A percentile compares a stretch with the other conserved stretches of the same genome.
These are phyloP conservation scores for Cryphonectria nitschkei DNA, from an alignment of 2,329 filamentous ascomycete genomes.

Conservation along the genomic window DNA sequence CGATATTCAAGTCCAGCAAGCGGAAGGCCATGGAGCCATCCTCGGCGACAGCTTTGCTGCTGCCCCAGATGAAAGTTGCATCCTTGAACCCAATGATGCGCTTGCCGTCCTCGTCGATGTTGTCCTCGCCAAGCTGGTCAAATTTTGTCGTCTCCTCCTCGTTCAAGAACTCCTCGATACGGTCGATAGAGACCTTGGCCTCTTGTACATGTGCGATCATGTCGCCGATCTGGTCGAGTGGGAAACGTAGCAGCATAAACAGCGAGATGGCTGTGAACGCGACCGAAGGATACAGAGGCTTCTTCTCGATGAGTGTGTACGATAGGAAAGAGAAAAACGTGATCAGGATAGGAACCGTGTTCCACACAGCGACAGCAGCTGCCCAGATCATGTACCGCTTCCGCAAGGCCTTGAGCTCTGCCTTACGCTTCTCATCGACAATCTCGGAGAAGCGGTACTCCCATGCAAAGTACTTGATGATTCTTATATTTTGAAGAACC, in stretches of 20 bases:
- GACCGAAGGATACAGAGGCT: constrained; percentile 85
- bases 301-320: constrained; percentile 88
- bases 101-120: constrained; percentile 69
- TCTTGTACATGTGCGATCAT: constrained; percentile 99
- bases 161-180: constrained; percentile 89
- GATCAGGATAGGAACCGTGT: constrained; percentile 91
- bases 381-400: constrained; percentile 91
- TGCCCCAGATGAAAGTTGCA: constrained; percentile 88
- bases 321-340: constrained; percentile 95
- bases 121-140: constrained; percentile 73
- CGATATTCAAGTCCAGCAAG: constrained; percentile 79
- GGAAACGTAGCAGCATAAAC: constrained; percentile 90
- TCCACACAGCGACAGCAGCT: constrained; percentile 91
- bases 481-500: constrained; percentile 93
- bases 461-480: constrained; percentile 99
- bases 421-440: constrained; percentile 84
- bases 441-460: constrained; percentile 85
- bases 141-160: constrained; percentile 98
- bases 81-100: constrained; percentile 82
- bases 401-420: constrained; percentile 78
- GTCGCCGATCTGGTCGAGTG: constrained; percentile 92
- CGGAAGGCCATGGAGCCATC: constrained; percentile 77
- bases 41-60: constrained; percentile 61
- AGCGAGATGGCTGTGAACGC: constrained; percentile 96
- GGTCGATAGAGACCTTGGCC: constrained; percentile 93